Conservation (phyloP, 257 asterid species). For the Striga asiatica region DNA sequence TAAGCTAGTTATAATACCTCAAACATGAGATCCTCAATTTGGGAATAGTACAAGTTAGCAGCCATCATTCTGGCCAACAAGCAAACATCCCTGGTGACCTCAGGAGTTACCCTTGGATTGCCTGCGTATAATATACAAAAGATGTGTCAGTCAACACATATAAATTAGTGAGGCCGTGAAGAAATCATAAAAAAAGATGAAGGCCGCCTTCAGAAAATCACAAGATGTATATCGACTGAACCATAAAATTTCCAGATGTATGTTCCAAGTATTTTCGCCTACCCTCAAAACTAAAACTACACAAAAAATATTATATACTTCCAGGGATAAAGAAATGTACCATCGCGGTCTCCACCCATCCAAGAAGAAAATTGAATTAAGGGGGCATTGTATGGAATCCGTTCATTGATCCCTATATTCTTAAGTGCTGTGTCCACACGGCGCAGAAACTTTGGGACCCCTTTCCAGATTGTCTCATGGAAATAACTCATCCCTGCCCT, state of each 20-base stretch:
- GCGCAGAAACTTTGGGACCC: constrained; percentile 32
- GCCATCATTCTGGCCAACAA: constrained; percentile 40
- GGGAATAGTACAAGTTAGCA: constrained; percentile 55
- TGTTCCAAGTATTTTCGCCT: not conserved
- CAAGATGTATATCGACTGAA: not conserved
- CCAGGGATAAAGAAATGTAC: constrained; percentile 16
- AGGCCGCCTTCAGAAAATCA: not conserved
- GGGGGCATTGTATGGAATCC: constrained; percentile 35
- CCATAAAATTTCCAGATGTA: not conserved
- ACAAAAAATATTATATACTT: not conserved
- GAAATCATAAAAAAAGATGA: not conserved
- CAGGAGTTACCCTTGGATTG: constrained; percentile 40
- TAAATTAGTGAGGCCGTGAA: not conserved
- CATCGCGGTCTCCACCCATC: constrained; percentile 42
- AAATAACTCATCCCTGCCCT: constrained; percentile 39
- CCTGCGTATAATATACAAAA: constrained; percentile 13
- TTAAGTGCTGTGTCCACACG: constrained; percentile 35
- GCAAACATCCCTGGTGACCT: constrained; percentile 33
- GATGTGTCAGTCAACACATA: not conserved
- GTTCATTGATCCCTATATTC: constrained; percentile 31
- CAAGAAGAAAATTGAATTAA: constrained; percentile 34
- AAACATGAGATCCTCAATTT: constrained; percentile 76
- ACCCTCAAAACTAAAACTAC: not conserved
- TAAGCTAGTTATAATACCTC: constrained; percentile 32
- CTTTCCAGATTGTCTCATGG: constrained; percentile 35